These are phyloP conservation scores for Paraconiothyrium brasiliense DNA, from an alignment of 2,329 filamentous ascomycete species.

Conservation along the genomic window DNA sequence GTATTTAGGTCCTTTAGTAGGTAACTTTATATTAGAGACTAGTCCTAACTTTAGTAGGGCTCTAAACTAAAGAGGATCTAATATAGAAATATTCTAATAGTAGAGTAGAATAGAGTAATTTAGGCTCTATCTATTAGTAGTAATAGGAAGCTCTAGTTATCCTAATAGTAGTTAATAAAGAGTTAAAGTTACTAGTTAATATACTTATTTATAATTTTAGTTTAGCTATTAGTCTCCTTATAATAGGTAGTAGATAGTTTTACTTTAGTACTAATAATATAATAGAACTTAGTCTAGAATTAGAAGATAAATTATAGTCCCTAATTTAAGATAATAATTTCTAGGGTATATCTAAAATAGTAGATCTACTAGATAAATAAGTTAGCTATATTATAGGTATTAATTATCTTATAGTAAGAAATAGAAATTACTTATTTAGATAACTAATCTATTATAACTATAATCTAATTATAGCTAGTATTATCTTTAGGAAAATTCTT, in stretches of 20 bases:
- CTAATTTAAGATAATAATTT: neutral
- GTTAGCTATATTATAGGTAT: neutral
- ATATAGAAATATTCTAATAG: neutral
- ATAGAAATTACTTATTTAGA: neutral
- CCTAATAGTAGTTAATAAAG: neutral
- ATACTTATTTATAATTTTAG: constrained; percentile 1
- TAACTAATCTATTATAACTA: neutral
- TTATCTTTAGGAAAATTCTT: too few relatives aligned
- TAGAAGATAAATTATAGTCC: neutral
- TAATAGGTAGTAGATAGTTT: neutral
- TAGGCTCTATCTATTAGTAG: neutral
- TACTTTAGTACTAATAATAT: neutral
- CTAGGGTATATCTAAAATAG: neutral
- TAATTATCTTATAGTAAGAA: neutral
- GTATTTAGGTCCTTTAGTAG: neutral
- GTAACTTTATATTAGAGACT: neutral
- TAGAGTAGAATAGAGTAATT: neutral
- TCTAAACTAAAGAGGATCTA: neutral
- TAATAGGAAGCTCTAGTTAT: neutral
- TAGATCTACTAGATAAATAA: neutral
- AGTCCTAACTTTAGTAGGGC: neutral
- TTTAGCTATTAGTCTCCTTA: neutral
- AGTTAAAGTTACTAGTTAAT: neutral
- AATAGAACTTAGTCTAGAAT: neutral
- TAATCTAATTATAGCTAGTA: too few relatives aligned